phyloP scores from a whole-genome alignment of 768 basidiomycete genomes.

The Hypsizygus marmoreus region DNA sequence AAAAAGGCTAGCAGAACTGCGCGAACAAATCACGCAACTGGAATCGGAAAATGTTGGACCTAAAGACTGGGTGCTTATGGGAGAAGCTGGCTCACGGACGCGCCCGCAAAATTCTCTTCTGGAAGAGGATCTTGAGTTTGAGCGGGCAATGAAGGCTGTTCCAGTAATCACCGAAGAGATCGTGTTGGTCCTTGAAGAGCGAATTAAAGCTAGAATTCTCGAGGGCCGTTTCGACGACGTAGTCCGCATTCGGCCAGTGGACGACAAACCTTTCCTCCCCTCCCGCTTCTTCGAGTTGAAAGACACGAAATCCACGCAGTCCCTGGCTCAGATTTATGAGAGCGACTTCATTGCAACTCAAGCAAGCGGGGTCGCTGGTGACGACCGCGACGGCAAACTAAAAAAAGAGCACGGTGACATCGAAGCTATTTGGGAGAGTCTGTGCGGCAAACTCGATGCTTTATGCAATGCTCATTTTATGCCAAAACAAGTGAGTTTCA shows the following conservation, averaged over 20 bases:
- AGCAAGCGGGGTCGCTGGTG: constrained; percentile 50
- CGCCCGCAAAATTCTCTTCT: constrained; percentile 91
- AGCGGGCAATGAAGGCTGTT: constrained; percentile 81
- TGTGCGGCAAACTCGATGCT: constrained; percentile 89
- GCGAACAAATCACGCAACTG: constrained; percentile 76
- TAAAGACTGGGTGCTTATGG: constrained; percentile 93
- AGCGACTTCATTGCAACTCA: constrained; percentile 81
- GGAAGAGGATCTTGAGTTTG: constrained; percentile 94
- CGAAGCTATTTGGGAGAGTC: constrained; percentile 77
- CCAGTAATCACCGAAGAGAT: constrained; percentile 90
- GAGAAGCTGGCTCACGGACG: constrained; percentile 80
- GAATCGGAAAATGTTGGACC: constrained; percentile 86
- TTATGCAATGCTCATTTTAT: constrained; percentile 94
- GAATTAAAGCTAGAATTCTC: constrained; percentile 86
- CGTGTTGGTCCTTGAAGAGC: constrained; percentile 81
- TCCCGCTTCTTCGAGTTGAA: constrained; percentile 87
- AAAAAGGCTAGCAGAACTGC: constrained; percentile 71
- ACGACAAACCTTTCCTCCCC: constrained; percentile 89
- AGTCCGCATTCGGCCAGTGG: constrained; percentile 72
- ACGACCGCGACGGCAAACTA: constrained; percentile 88
- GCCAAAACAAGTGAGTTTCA: constrained; percentile 78
- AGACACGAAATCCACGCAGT: constrained; percentile 85
- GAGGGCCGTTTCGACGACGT: constrained; percentile 92
- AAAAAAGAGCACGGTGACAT: constrained; percentile 89
- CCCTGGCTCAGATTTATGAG: constrained; percentile 95